Evolutionary conservation across 2,329 filamentous ascomycete species (phyloP).

Genomic region (Tolypocladium sp.): DNA sequence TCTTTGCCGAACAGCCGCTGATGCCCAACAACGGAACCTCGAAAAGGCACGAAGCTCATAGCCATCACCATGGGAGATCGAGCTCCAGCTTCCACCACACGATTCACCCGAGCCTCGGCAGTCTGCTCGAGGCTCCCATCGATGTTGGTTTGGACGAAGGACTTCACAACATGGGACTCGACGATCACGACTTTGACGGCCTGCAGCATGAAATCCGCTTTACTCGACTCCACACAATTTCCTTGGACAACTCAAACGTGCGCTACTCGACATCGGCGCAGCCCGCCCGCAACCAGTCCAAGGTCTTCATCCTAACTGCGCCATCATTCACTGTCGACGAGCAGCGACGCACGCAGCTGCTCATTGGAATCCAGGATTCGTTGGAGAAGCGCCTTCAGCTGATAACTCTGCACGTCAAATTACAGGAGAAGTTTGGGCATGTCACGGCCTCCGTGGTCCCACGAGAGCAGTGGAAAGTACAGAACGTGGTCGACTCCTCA

Average conservation of each 20-base stretch:
- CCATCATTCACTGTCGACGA: constrained; percentile 47
- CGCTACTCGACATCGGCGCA: constrained; percentile 48
- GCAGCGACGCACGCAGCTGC: constrained; percentile 42
- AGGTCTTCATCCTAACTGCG: constrained; percentile 59
- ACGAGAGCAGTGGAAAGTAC: constrained; percentile 47
- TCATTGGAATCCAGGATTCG: constrained; percentile 63
- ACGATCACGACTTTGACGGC: constrained; percentile 63
- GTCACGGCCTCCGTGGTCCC: constrained; percentile 17
- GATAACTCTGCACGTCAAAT: constrained; percentile 51
- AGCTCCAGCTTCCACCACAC: constrained; percentile 34
- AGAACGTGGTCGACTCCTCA: constrained; percentile 65
- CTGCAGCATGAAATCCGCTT: constrained; percentile 65
- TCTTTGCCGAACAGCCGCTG: constrained; percentile 61
- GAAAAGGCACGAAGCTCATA: constrained; percentile 64
- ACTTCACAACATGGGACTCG: constrained; percentile 62
- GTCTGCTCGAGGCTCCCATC: constrained; percentile 58
- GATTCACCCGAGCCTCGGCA: constrained; percentile 45
- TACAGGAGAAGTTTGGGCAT: constrained; percentile 21
- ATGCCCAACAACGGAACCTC: constrained; percentile 31
- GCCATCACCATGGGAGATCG: constrained; percentile 28
- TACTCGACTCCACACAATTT: constrained; percentile 59
- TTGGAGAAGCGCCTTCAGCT: constrained; percentile 59
- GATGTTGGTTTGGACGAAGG: constrained; percentile 64
- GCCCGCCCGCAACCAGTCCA: constrained; percentile 44
- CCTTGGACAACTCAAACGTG: constrained; percentile 51